Conservation (phyloP, 2,329 filamentous ascomycete genomes). For the Exophiala lecanii-corni region DNA sequence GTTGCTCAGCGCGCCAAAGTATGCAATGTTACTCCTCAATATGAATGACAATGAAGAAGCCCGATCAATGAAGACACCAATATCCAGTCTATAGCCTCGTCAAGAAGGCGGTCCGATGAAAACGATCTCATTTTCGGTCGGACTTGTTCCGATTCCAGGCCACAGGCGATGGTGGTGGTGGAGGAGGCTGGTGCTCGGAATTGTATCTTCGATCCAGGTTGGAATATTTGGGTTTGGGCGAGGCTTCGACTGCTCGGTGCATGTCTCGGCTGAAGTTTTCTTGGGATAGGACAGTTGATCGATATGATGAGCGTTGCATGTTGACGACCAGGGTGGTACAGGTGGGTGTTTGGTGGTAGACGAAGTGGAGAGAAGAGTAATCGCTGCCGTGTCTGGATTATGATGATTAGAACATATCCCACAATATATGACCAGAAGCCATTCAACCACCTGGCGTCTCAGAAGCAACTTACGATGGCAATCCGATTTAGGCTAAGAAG, state of each 20-base stretch:
- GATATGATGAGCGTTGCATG: slow-evolving; percentile 25
- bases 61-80: not conserved
- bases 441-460: too few species aligned
- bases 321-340: slow-evolving; percentile 4
- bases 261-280: slow-evolving; percentile 36
- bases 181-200: slow-evolving; percentile 21
- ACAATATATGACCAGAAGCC: too few species aligned
- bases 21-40: not conserved
- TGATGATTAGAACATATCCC: too few species aligned
- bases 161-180: slow-evolving; percentile 24
- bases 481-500: not conserved
- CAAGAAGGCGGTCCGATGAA: not conserved
- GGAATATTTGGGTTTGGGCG: slow-evolving; percentile 32
- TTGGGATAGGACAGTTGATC: slow-evolving; percentile 24
- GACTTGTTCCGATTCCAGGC: slow-evolving; percentile 22
- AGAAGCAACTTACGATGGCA: not conserved
- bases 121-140: not conserved
- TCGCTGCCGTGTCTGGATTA: too few species aligned
- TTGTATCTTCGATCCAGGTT: slow-evolving; percentile 24
- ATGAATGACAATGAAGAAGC: slow-evolving; percentile 15
- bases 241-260: slow-evolving; percentile 36
- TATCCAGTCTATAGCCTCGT: not conserved
- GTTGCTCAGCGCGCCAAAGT: too few species aligned
- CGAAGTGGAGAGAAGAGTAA: not conserved
- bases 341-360: not conserved